Percentiles rank a stretch among this genome's conserved stretches.
Conservation (phyloP, 2,329 filamentous ascomycete genomes). For the Ampelomyces quisqualis region DNA sequence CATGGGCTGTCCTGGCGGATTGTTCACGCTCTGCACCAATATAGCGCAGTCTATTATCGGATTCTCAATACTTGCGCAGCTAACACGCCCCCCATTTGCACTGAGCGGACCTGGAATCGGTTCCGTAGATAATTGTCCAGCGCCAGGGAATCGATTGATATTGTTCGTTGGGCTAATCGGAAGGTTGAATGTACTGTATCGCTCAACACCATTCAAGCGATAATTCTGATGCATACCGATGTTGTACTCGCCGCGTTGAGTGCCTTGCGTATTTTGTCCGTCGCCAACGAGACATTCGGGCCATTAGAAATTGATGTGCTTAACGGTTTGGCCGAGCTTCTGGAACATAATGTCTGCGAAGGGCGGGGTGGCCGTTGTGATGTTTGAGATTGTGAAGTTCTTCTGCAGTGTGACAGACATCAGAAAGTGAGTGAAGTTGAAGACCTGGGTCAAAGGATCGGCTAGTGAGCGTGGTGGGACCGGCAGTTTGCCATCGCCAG, state of each 20-base stretch:
- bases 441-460: conserved; percentile 59
- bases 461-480: conserved; percentile 55
- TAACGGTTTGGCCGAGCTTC: conserved; percentile 68
- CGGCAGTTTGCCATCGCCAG: conserved; percentile 64
- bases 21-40: conserved; percentile 35
- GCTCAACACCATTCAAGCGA: conserved; percentile 61
- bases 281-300: conserved; percentile 67
- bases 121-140: conserved; percentile 33
- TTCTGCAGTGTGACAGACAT: conserved; percentile 62
- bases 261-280: conserved; percentile 49
- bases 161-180: conserved; percentile 68
- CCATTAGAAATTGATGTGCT: conserved; percentile 73
- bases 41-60: conserved; percentile 25
- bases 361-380: conserved; percentile 54
- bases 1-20: conserved; percentile 35
- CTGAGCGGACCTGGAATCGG: conserved; percentile 39
- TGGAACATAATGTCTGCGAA: conserved; percentile 64
- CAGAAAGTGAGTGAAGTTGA: conserved; percentile 67
- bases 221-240: conserved; percentile 73
- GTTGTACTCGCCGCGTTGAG: conserved; percentile 64
- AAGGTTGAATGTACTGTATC: conserved; percentile 71
- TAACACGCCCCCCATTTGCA: conserved; percentile 37
- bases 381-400: conserved; percentile 69
- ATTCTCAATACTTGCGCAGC: conserved; percentile 33
- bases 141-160: conserved; percentile 49